Base-by-base conservation (phyloP, 2,329 filamentous ascomycete genomes). In the Zymoseptoria brevis region DNA sequence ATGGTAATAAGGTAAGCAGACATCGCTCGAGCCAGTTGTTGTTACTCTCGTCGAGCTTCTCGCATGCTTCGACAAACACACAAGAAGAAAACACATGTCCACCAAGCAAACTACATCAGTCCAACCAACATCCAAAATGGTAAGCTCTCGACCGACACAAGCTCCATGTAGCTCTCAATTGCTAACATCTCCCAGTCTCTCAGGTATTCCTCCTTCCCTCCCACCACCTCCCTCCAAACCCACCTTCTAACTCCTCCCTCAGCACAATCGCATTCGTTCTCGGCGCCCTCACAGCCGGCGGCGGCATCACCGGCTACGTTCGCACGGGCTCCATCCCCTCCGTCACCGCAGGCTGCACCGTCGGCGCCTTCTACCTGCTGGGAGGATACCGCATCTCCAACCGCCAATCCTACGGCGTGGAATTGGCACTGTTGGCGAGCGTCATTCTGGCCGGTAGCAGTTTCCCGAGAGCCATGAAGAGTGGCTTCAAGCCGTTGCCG, bases 371-470 rank as follows among this genome's bases (percentile, higher is more conserved):
- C 74, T 88, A 99, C 75, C 86, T 85, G 22, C 79, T 96, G 50
- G 90, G 90, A 63, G 92, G 88, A 64, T 86, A 89, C 71, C 88
- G 92, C 60, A 86, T 96, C 63, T 86, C 87, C 68, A 86, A 85
- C 68, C 79, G 82, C 62, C 82, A 90, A 72, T 73, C 88, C 2
- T 96, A 94, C 74, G 94, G 93, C 63, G 77, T 95, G 66, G 94
- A 97, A 76, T 79, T 96, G 50, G 89, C 88, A n/a, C 81, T 99
- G 8, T 80, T 96, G 50, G 94, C 94, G 4, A 96, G 90, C 0
- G 69, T 90, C n/a, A 77, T 97, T 24, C 82, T 99, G 41, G 93
- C 83, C 1, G 91, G 90, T 19, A 88, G 88, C 50, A 88, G 89
- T 1, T 87, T 97, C 61, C 94, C 94, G 11, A 83, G 94, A 56